Conservation (phyloP, 208 protist species). For the Leishmania lainsoni region DNA sequence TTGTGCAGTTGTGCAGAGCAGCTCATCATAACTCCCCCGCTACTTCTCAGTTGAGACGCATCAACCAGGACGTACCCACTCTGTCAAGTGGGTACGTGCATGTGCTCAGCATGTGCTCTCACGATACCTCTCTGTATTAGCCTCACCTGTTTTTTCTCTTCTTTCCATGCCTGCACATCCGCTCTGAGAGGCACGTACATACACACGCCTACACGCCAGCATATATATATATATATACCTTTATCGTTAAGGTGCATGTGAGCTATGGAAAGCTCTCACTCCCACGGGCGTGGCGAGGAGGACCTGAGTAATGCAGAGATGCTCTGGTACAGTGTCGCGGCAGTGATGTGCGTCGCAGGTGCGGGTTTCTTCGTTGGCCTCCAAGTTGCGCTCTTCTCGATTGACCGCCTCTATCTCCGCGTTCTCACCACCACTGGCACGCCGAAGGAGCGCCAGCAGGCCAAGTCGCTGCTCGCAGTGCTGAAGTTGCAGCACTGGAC, state of each 20-base stretch:
- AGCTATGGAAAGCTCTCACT: conserved; percentile 2
- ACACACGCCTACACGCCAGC: neutral
- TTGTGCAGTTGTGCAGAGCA: neutral
- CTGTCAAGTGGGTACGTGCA: neutral
- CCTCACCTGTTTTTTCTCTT: neutral
- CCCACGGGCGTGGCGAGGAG: conserved; percentile 6
- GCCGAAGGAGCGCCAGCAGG: conserved; percentile 36
- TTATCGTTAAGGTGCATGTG: neutral
- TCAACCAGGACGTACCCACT: neutral
- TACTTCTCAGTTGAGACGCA: neutral
- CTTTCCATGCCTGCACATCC: neutral
- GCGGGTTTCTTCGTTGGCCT: conserved; percentile 62
- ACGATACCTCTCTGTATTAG: neutral
- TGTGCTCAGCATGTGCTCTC: neutral
- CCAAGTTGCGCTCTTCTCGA: conserved; percentile 74
- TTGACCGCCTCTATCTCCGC: conserved; percentile 66
- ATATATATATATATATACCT: neutral
- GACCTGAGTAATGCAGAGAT: conserved; percentile 31
- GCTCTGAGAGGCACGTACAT: neutral
- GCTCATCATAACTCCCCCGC: too few species aligned
- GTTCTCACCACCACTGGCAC: conserved; percentile 59
- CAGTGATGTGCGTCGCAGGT: conserved; percentile 41
- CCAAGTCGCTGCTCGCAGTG: conserved; percentile 44
- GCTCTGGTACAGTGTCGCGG: conserved; percentile 32
- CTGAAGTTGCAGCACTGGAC: conserved; percentile 69